Base-by-base conservation (phyloP, 768 basidiomycete species). In the Auriscalpium vulgare region DNA sequence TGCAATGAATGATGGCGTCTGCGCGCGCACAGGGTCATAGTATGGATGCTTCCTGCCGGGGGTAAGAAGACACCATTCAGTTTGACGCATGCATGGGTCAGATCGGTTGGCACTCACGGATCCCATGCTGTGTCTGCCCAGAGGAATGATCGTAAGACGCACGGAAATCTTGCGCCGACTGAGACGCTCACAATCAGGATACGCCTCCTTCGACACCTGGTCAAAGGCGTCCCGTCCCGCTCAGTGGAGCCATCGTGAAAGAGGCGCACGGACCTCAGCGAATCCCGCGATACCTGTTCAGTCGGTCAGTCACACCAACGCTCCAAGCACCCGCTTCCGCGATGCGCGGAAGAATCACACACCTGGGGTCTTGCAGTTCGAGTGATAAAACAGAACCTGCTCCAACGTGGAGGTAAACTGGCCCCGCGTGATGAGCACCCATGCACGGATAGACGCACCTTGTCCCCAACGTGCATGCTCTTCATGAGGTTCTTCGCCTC, bases 101-200 rank as follows among this genome's bases (percentile, higher is more conserved):
- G 14, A 29, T 29, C 29, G 29, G 40, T 44, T 29, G 57, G 36
- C 54, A 72, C 85, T 61, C 65, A 90, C 91, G 80, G 66, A 65
- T 95, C 91, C 90, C 91, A 95, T 37, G 93, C 91, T 4, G 93
- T 92, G 62, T 88, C 93, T 95, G 56, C 48, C 54, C 37, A 48
- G 37, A 11, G 29, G n/a, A 54, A 45, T 57, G 43, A 53, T 51
- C 19, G 5, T 54, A 16, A 35, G 40, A 40, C 38, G 36, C 37
- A 37, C 43, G 54, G 50, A 21, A 51, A 46, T 19, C 14, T 51
- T 16, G 11, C 40, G 49, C 36, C 21, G 13, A 50, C 10, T 4
- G 2, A 36, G 43, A 23, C 13, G 19, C 90, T 72, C 70, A 93
- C 91, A 79, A 67, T 97, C 94, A 17, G 93, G 90, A 69, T 95